These are phyloP conservation scores for Colletotrichum horii DNA, from an alignment of 2,329 filamentous ascomycete genomes.

Conservation along the genomic window DNA sequence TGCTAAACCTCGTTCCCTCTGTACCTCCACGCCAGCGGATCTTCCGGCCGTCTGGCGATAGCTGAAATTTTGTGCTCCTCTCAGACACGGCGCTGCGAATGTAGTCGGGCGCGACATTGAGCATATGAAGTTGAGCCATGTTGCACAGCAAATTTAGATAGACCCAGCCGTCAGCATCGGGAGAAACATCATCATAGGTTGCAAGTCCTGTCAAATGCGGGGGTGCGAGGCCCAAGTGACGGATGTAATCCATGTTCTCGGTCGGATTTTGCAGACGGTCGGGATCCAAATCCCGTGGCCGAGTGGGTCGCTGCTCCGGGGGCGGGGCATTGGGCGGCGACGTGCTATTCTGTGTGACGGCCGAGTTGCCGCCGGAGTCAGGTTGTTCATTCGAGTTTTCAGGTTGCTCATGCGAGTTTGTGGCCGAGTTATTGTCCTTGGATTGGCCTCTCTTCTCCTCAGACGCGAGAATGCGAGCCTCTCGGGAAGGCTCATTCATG, in stretches of 20 bases:
- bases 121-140: conserved; percentile 83
- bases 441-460: conserved; percentile 46
- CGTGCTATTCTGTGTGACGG: conserved; percentile 38
- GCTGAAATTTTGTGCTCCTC: conserved; percentile 76
- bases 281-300: conserved; percentile 78
- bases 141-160: conserved; percentile 82
- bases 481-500: conserved; percentile 42
- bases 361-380: conserved; percentile 37
- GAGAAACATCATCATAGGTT: conserved; percentile 50
- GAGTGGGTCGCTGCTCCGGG: conserved; percentile 77
- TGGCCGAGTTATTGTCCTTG: conserved; percentile 48
- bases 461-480: conserved; percentile 51
- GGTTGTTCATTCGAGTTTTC: no score
- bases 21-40: conserved; percentile 78
- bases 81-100: conserved; percentile 74
- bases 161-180: conserved; percentile 77
- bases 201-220: conserved; percentile 47
- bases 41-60: conserved; percentile 79
- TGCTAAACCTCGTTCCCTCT: conserved; percentile 69
- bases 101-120: conserved; percentile 82
- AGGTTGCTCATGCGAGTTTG: conserved; percentile 52
- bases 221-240: conserved; percentile 72
- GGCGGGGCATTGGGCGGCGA: conserved; percentile 45
- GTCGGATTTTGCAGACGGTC: conserved; percentile 75
- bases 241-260: conserved; percentile 82